Evolutionary conservation across 495 filamentous ascomycete genomes (phyloP), one percentile per base, ranked within the genome.

Genomic region (Podospora australis): DNA sequence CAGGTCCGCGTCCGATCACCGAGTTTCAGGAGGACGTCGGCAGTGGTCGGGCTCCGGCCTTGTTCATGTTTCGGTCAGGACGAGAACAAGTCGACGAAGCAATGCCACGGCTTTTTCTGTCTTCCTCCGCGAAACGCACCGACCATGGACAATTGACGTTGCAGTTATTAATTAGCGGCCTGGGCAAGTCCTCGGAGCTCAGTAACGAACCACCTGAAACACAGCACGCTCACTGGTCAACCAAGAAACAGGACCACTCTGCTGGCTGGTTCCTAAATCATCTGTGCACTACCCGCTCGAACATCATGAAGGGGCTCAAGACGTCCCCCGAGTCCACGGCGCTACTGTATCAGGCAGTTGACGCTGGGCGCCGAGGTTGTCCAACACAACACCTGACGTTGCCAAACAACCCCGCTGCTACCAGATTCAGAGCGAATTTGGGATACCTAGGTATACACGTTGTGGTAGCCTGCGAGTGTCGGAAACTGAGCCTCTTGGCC

Each of bases 141-240:
- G 19, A 36, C 32, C 32, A n/a, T n/a, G n/a, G 32, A 36, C 7
- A 36, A 4, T 36, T 36, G 32, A 14, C 32, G 32, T 36, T 36
- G 32, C 32, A 36, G 9, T 14, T 17, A 36, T n/a, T 36, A n/a
- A n/a, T n/a, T n/a, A n/a, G 14, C 19, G 32, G 32, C 4, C 17
- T 41, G 39, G 17, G 22, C 39, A 41, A 41, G 39, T 11, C 19
- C 39, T 20, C 6, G 19, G 16, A 17, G 32, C 32, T 17, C 32
- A 36, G 32, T 36, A 16, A 36, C 32, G 32, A 41, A 41, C 21
- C 40, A 43, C 40, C 40, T 43, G 40, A 43, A 43, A 43, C 40
- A 21, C 17, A 40, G 19, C 13, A 19, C 38, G 13, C 19, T 40
- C 10, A 14, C 22, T n/a, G 32, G 32, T 36, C 32, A 36, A n/a